These are phyloP conservation scores for Coniosporium tulheliwenetii DNA, from an alignment of 2,329 filamentous ascomycete genomes.

Conservation along the genomic window DNA sequence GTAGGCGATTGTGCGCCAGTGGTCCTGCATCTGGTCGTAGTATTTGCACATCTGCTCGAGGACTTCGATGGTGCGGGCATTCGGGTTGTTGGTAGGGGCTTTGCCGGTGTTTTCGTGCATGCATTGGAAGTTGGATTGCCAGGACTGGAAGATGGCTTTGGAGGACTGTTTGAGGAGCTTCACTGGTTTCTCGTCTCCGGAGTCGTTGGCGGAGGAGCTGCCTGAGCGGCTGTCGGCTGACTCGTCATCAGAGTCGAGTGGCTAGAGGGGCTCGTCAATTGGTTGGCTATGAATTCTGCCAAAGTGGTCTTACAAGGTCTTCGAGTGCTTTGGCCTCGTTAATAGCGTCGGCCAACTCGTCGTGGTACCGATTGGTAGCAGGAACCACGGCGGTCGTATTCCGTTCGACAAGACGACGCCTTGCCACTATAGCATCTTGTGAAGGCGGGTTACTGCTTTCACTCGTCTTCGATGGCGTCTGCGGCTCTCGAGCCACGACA, in stretches of 20 bases:
- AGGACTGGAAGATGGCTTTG: not conserved
- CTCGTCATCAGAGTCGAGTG: slow-evolving; percentile 24
- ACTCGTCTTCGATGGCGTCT: slow-evolving; percentile 23
- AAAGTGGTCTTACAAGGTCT: slow-evolving; percentile 29
- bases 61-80: slow-evolving; percentile 58
- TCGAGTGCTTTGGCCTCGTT: slow-evolving; percentile 43
- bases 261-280: slow-evolving; percentile 3
- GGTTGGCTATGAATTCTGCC: not conserved
- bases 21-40: slow-evolving; percentile 59
- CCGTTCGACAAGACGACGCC: slow-evolving; percentile 1
- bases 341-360: slow-evolving; percentile 51
- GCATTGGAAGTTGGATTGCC: slow-evolving; percentile 36
- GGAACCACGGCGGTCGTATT: not conserved
- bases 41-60: slow-evolving; percentile 66
- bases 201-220: slow-evolving; percentile 2
- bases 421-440: too few species aligned
- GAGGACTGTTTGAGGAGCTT: slow-evolving; percentile 1
- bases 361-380: slow-evolving; percentile 10
- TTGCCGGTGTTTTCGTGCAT: slow-evolving; percentile 39
- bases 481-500: slow-evolving; percentile 17
- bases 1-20: slow-evolving; percentile 63
- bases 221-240: slow-evolving; percentile 5
- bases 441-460: slow-evolving; percentile 10
- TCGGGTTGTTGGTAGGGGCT: slow-evolving; percentile 44
- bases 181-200: slow-evolving; percentile 5